Evolutionary conservation across 2,329 filamentous ascomycete genomes (phyloP).

Genomic region (Colletotrichum melonis): DNA sequence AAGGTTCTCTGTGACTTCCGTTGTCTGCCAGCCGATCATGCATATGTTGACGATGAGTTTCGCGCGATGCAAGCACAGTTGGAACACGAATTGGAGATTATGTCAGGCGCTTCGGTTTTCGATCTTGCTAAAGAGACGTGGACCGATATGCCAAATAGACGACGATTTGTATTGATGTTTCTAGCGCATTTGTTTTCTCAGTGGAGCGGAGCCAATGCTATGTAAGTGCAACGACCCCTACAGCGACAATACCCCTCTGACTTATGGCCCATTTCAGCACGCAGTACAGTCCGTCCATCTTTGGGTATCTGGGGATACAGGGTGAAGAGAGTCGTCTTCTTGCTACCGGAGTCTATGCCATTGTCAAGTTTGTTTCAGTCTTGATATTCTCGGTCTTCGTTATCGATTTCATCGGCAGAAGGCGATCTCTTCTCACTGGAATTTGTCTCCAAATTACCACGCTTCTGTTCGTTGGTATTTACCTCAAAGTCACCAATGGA

Average conservation of each 20-base stretch:
- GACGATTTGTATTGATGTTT: slow-evolving; percentile 46
- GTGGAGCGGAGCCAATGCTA: slow-evolving; percentile 44
- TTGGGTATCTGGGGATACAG: slow-evolving; percentile 42
- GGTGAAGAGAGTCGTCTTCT: slow-evolving; percentile 41
- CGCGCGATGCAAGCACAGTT: slow-evolving; percentile 45
- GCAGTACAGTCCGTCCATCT: slow-evolving; percentile 43
- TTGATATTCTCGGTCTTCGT: slow-evolving; percentile 43
- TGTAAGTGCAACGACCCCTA: neutral
- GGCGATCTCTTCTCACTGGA: slow-evolving; percentile 47
- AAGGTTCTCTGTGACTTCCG: slow-evolving; percentile 38
- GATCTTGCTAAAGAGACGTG: slow-evolving; percentile 49
- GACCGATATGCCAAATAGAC: slow-evolving; percentile 40
- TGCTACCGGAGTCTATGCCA: slow-evolving; percentile 41
- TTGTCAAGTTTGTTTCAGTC: slow-evolving; percentile 44
- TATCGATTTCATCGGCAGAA: slow-evolving; percentile 45
- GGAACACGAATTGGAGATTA: slow-evolving; percentile 47
- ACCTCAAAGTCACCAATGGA: slow-evolving; percentile 43
- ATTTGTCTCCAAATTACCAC: slow-evolving; percentile 47
- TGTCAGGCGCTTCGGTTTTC: slow-evolving; percentile 42
- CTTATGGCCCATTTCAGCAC: slow-evolving; percentile 18
- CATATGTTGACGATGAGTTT: slow-evolving; percentile 42
- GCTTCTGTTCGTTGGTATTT: slow-evolving; percentile 43
- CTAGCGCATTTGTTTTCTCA: slow-evolving; percentile 42
- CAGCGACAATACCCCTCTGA: no score
- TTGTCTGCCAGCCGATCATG: slow-evolving; percentile 41